Evolutionary conservation across 2,329 filamentous ascomycete genomes (phyloP), one percentile per base, ranked within the genome.

Genomic region (Cladosporium velox): DNA sequence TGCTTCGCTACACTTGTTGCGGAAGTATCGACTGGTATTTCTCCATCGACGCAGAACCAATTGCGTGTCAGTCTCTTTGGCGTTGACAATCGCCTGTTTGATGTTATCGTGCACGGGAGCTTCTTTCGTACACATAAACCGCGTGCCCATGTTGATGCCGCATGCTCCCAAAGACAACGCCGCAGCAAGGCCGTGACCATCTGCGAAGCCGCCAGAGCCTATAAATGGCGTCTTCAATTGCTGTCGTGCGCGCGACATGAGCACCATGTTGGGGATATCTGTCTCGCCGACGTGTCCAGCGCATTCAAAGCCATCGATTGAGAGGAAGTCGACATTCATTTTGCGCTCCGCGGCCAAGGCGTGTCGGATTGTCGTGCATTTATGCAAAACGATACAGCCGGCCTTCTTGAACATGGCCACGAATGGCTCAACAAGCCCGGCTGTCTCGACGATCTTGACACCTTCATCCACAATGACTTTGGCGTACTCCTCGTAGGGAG

Each of bases 271-370:
- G 67, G 91, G 93, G 72, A 95, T 93, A 79, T 95, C 91, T 67
- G 86, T 89, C 83, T 95, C 91, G 77, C 91, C 91, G 65, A 95
- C 91, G 82, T 95, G 91, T 70, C 88, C 95, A 51, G 93, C 95
- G 81, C 95, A 99, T 80, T 99, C 95, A 77, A 99, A 98, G 51
- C 95, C 95, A 77, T 99, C 95, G 73, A 99, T 98, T 71, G 90
- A 93, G 66, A 99, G 82, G 80, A 99, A 98, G 79, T 99, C 95
- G 5, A 97, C 95, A 69, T 95, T 94, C 47, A 98, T 88, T 80
- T 96, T 97, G 67, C 30, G 30, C 30, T 96, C 86, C 59, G 95
- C 95, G 70, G 90, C 92, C 78, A 92, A 87, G 21, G 95, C 95
- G 77, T 99, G 95, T 64, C 93, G 85, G 80, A 99, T 96, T 4